Percentiles rank a stretch among this genome's conserved stretches.
Conservation (phyloP, 1,284 basidiomycete species). For the Ceratobasidium sp. region DNA sequence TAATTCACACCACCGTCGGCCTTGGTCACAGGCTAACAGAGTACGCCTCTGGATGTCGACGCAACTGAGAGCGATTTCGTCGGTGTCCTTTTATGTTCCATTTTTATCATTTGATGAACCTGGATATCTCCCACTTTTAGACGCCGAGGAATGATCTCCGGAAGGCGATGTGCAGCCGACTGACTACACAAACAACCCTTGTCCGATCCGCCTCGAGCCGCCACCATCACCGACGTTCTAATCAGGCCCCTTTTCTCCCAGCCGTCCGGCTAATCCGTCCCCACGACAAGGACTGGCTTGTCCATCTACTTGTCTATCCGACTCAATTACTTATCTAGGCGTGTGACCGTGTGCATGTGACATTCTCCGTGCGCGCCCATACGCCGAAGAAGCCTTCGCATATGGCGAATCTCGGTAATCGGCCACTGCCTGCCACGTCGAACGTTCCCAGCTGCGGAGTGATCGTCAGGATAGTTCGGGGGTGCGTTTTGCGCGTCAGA, state of each 20-base stretch:
- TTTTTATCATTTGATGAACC: slow-evolving; percentile 26
- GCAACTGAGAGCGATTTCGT: slow-evolving; percentile 24
- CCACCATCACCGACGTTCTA: slow-evolving; percentile 18
- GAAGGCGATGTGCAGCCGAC: slow-evolving; percentile 25
- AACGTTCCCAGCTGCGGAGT: slow-evolving; percentile 39
- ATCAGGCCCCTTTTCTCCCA: not conserved
- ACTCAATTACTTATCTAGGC: not conserved
- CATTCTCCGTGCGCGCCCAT: slow-evolving; percentile 6
- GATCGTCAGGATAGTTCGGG: slow-evolving; percentile 29
- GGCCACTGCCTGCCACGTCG: slow-evolving; percentile 43
- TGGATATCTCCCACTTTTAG: slow-evolving; percentile 5
- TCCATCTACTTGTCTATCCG: not conserved
- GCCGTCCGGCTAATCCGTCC: slow-evolving; percentile 2
- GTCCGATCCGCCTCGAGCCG: not conserved
- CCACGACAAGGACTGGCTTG: slow-evolving; percentile 23
- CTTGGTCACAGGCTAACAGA: slow-evolving; percentile 1
- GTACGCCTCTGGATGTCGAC: slow-evolving; percentile 1
- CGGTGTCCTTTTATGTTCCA: not conserved
- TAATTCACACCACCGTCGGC: not conserved
- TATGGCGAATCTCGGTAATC: slow-evolving; percentile 34
- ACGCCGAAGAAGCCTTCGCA: slow-evolving; percentile 20
- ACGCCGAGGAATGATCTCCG: slow-evolving; percentile 30
- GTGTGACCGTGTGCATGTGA: slow-evolving; percentile 37
- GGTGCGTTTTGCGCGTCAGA: slow-evolving; percentile 10
- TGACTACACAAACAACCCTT: not conserved